phyloP scores from a whole-genome alignment of 306 rosid genomes.

The Cucurbita pepo region DNA sequence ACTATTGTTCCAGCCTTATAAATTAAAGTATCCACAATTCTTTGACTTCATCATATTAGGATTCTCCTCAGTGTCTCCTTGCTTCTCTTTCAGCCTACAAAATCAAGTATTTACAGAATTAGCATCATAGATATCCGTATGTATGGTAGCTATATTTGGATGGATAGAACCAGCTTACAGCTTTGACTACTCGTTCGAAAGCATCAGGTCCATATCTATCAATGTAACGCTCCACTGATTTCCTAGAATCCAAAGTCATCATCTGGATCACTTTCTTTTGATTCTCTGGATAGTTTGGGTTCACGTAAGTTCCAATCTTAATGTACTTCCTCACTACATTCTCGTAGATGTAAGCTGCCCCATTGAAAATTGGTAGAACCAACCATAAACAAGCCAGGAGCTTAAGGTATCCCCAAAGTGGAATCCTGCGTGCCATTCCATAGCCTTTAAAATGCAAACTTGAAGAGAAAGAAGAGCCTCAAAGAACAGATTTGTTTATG shows the following conservation, averaged over 20 bases:
- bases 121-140: not conserved
- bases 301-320: constrained; percentile 26
- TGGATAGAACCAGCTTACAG: constrained; percentile 15
- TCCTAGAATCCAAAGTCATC: constrained; percentile 76
- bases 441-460: not conserved
- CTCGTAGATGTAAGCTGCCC: constrained; percentile 73
- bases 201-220: constrained; percentile 52
- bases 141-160: not conserved
- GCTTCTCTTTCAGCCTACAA: constrained; percentile 85
- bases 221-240: constrained; percentile 55
- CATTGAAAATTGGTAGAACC: constrained; percentile 78
- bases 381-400: constrained; percentile 66
- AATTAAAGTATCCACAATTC: not conserved
- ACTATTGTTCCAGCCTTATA: not conserved
- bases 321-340: constrained; percentile 57
- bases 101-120: not conserved
- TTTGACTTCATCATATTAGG: not conserved
- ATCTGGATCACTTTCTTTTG: constrained; percentile 59
- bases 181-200: constrained; percentile 59
- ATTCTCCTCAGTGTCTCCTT: constrained; percentile 31
- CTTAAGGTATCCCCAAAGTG: constrained; percentile 72
- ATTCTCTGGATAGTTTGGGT: constrained; percentile 27
- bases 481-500: not conserved
- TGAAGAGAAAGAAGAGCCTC: not conserved
- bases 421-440: constrained; percentile 33